phyloP scores from a whole-genome alignment of 371 early-diverging fungal species.

The Batkoa obscura region DNA sequence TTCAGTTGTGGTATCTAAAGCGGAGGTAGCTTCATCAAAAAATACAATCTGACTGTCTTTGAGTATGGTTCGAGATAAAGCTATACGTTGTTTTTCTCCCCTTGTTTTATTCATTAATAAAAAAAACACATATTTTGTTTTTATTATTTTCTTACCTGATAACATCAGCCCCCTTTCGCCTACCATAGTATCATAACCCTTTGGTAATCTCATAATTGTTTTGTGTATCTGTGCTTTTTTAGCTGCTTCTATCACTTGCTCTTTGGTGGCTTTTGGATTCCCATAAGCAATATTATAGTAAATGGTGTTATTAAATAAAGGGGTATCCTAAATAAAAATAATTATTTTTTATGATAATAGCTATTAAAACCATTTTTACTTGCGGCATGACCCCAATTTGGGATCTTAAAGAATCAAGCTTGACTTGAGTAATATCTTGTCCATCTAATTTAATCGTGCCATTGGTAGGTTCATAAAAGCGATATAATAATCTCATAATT shows the following conservation, averaged over 20 bases:
- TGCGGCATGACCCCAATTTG: constrained; percentile 70
- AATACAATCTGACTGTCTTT: constrained; percentile 60
- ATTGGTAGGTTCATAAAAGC: constrained; percentile 62
- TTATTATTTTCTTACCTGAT: constrained; percentile 23
- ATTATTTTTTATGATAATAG: too few relatives aligned
- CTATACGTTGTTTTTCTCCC: constrained; percentile 70
- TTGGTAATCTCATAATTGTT: constrained; percentile 32
- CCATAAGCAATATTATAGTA: constrained; percentile 55
- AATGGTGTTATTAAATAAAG: constrained; percentile 54
- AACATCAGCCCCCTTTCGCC: constrained; percentile 71
- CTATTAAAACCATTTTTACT: constrained; percentile 6
- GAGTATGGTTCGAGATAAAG: constrained; percentile 56
- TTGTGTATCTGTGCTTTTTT: constrained; percentile 36
- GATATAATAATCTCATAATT: constrained; percentile 53
- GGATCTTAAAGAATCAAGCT: constrained; percentile 44
- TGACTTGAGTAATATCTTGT: constrained; percentile 45
- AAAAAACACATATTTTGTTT: background rate
- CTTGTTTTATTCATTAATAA: constrained; percentile 3
- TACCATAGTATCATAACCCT: constrained; percentile 45
- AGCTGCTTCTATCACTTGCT: constrained; percentile 36
- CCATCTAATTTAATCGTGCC: constrained; percentile 64
- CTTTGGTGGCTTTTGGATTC: constrained; percentile 21
- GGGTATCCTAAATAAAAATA: constrained; percentile 26
- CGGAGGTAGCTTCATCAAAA: constrained; percentile 89
- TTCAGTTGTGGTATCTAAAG: constrained; percentile 82